Conservation (phyloP, 306 rosid species). For the Mimosa bimucronata region DNA sequence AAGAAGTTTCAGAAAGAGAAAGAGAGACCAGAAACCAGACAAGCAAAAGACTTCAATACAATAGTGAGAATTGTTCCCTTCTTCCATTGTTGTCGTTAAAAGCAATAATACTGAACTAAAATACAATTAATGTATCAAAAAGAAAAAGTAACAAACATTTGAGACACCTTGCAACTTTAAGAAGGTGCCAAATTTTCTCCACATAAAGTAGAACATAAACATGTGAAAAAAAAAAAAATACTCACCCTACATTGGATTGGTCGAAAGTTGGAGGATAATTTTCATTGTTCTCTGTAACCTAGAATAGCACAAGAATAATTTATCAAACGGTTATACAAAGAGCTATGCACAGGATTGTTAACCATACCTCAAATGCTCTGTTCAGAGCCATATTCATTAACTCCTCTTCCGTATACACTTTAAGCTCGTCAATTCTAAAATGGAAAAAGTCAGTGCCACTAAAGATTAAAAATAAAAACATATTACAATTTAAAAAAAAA, state of each 20-base stretch:
- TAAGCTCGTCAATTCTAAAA: slow-evolving; percentile 79
- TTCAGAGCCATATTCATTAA: slow-evolving; percentile 83
- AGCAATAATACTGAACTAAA: neutral
- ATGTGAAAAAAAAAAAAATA: neutral
- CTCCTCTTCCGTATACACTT: slow-evolving; percentile 69
- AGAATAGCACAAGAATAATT: slow-evolving; percentile 26
- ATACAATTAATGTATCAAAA: neutral
- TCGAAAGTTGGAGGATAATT: slow-evolving; percentile 35
- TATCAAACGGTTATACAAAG: neutral
- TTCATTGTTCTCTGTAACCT: slow-evolving; percentile 42
- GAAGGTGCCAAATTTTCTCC: neutral
- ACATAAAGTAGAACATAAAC: neutral
- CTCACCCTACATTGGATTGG: slow-evolving; percentile 43
- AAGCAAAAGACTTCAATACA: neutral
- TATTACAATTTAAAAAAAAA: neutral
- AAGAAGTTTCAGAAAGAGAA: slow-evolving; percentile 1
- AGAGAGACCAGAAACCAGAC: slow-evolving; percentile 3
- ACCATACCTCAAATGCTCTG: slow-evolving; percentile 54
- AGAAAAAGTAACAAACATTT: neutral
- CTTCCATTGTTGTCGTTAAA: neutral
- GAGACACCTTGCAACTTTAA: neutral
- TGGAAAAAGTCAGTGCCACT: neutral
- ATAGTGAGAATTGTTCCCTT: neutral
- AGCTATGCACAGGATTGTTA: neutral
- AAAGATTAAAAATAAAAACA: neutral